Base-by-base conservation (phyloP, 1,284 basidiomycete genomes). In the Boletus mariae region DNA sequence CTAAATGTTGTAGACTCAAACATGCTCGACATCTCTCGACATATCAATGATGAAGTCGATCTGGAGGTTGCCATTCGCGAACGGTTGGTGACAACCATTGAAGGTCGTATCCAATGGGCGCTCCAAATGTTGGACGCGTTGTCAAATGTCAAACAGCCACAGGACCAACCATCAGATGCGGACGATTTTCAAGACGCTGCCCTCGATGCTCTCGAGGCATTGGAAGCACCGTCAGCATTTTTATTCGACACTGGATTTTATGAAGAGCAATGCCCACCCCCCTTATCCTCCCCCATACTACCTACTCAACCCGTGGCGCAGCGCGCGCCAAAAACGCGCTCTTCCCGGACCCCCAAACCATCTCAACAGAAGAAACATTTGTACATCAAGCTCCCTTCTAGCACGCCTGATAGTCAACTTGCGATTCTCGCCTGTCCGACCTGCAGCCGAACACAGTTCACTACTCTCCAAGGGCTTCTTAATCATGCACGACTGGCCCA, bases 401-500 rank as follows among this genome's bases (percentile, higher is more conserved):
- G 61, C 20, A 54, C 65, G 1, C 67, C 65, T 12, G 62, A 64
- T 23, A 71, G 71, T 47, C 66, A 73, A 58, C 60, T 77, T 59
- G 70, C 69, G 29, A 74, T 74, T 57, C 73, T 90, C 46, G 75
- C 74, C 17, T 90, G 87, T 60, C 79, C 83, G 0, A 75, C 73
- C 54, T 90, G 87, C 59, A 60, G 68, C 17, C 80, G 84, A 42
- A 80, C 78, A 1, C 74, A 84, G 13, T 90, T 90, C 61, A 83
- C 80, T 12, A 83, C 79, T n/a, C 74, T 90, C 2, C 88, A 90
- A 66, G 88, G 87, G 3, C 75, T 90, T 23, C 73, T 89, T 26
- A 90, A 90, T 58, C 87, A 90, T 61, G 85, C 82, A 52, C 82
- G 88, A 11, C 72, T 88, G 29, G 75, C 80, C 2, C 87, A 90